Conservation (phyloP, 345 rosid species). For the Citrus inodora region DNA sequence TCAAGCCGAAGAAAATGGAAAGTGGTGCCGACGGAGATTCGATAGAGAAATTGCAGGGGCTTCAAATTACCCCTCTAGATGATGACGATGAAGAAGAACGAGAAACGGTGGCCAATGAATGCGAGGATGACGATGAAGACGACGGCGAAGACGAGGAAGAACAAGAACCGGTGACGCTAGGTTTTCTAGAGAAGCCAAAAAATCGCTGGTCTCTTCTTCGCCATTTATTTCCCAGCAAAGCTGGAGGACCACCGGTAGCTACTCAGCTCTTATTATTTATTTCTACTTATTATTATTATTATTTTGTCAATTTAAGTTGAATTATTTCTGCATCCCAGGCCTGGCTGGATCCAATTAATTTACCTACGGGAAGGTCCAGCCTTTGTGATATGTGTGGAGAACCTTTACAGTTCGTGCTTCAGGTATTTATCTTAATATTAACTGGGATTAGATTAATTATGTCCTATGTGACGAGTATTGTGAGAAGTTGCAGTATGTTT, state of each 20-base stretch:
- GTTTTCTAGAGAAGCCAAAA: conserved; percentile 67
- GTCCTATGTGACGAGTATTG: too few relatives aligned
- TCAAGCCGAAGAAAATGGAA: conserved; percentile 20
- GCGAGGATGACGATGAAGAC: conserved; percentile 36
- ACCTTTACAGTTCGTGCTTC: conserved; percentile 82
- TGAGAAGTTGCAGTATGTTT: neutral
- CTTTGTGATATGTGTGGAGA: conserved; percentile 75
- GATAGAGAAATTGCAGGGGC: conserved; percentile 51
- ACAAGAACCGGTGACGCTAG: conserved; percentile 53
- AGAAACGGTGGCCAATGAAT: conserved; percentile 24
- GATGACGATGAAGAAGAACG: conserved; percentile 38
- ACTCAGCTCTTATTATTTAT: neutral
- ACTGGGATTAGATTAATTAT: neutral
- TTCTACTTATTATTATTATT: neutral
- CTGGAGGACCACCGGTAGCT: conserved; percentile 80
- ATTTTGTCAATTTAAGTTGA: conserved; percentile 4
- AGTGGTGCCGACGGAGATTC: conserved; percentile 36
- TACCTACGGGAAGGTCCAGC: conserved; percentile 64
- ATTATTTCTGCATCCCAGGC: conserved; percentile 43
- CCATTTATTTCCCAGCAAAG: conserved; percentile 80
- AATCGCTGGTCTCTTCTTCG: conserved; percentile 60
- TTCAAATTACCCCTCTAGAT: conserved; percentile 51
- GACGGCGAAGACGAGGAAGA: conserved; percentile 64
- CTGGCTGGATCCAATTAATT: conserved; percentile 83
- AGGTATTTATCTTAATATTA: conserved; percentile 36